Conservation (phyloP, 73 alveolate species). For the Paramecium octaurelia region DNA sequence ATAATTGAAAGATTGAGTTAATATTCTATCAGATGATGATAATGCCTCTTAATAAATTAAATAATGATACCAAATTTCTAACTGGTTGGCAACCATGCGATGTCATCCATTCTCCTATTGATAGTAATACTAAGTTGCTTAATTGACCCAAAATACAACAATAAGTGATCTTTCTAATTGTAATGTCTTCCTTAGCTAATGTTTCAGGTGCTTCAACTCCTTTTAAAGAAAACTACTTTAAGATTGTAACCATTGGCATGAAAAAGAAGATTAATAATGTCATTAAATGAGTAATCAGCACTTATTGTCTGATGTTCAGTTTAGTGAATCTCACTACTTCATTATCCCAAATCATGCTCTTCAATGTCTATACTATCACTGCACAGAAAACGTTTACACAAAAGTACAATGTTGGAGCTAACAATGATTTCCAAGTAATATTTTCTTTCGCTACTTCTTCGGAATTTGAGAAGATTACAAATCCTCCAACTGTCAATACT, state of each 20-base stretch:
- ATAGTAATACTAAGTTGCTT: background rate
- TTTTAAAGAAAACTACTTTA: background rate
- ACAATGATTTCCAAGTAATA: slow-evolving; percentile 28
- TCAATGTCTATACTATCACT: background rate
- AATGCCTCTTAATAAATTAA: slow-evolving; percentile 13
- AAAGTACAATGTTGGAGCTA: slow-evolving; percentile 41
- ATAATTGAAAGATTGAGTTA: background rate
- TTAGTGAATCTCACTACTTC: slow-evolving; percentile 24
- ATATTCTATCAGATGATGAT: slow-evolving; percentile 19
- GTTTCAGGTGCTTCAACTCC: slow-evolving; percentile 18
- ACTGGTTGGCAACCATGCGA: slow-evolving; percentile 46
- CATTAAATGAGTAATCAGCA: background rate
- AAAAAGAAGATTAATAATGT: background rate
- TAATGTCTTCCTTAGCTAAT: background rate
- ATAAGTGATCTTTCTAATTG: background rate
- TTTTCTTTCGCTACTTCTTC: slow-evolving; percentile 43
- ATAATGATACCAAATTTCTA: slow-evolving; percentile 30
- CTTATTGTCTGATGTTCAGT: background rate
- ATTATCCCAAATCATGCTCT: background rate
- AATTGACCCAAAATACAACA: slow-evolving; percentile 45
- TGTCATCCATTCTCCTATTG: slow-evolving; percentile 45
- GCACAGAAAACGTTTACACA: slow-evolving; percentile 24
- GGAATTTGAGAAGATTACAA: slow-evolving; percentile 12
- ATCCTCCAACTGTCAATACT: slow-evolving; percentile 10
- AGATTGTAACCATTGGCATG: slow-evolving; percentile 4